Conservation (phyloP, 1,139 yeast genomes). For the Suhomyces bolitotheri region DNA sequence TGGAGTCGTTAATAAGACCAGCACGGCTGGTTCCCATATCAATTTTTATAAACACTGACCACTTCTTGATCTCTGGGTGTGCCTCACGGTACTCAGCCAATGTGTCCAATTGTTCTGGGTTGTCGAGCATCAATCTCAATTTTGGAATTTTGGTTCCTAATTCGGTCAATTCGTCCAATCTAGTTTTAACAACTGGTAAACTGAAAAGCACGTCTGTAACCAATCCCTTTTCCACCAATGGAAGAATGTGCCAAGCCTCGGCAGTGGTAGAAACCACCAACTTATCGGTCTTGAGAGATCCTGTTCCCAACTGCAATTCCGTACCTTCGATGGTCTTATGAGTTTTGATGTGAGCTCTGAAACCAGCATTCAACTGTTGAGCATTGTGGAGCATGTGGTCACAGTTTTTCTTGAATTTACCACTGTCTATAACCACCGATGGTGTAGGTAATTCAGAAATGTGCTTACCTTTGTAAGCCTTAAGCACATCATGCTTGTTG, state of each 20-base stretch:
- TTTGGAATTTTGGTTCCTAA: conserved; percentile 42
- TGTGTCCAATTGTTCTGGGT: conserved; percentile 53
- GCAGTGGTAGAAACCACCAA: conserved; percentile 71
- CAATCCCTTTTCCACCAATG: conserved; percentile 44
- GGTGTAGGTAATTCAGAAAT: conserved; percentile 54
- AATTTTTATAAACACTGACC: conserved; percentile 59
- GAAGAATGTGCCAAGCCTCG: conserved; percentile 60
- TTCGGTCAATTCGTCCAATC: conserved; percentile 51
- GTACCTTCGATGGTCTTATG: conserved; percentile 55
- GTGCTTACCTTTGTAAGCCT: conserved; percentile 27
- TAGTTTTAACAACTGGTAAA: conserved; percentile 61
- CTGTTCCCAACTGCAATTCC: conserved; percentile 28
- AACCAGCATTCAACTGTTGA: conserved; percentile 32
- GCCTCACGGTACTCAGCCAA: conserved; percentile 38
- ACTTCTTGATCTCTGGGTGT: conserved; percentile 30
- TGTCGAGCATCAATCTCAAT: conserved; percentile 64
- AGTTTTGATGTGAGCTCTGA: conserved; percentile 75
- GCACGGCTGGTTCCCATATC: conserved; percentile 68
- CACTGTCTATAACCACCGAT: conserved; percentile 45
- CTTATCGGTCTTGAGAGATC: conserved; percentile 34
- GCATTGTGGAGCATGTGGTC: conserved; percentile 36
- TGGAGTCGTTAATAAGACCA: conserved; percentile 46
- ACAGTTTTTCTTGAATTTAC: conserved; percentile 26
- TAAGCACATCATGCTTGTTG: conserved; percentile 25
- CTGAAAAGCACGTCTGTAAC: conserved; percentile 67